A percentile compares a stretch with the other conserved stretches of the same genome.
Evolutionary conservation across 192 early-diverging fungal species (phyloP).

Genomic region (Chytriomyces confervae): DNA sequence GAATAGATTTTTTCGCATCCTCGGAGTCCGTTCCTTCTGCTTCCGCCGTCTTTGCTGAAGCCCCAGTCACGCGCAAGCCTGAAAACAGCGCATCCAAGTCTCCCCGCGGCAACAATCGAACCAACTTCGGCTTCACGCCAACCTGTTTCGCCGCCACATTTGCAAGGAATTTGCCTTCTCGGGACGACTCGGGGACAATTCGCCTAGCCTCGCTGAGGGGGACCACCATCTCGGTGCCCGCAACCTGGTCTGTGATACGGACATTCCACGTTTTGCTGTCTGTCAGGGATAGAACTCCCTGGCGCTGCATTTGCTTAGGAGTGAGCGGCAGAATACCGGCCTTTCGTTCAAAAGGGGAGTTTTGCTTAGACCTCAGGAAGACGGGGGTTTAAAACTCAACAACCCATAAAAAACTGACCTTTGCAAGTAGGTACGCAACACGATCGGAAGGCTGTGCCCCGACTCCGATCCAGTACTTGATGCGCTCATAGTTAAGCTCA

Average conservation of each 20-base stretch:
- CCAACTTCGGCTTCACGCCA: background rate
- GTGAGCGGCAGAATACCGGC: slow-evolving; percentile 65
- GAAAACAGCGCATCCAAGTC: background rate
- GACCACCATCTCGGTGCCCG: slow-evolving; percentile 28
- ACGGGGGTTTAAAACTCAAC: background rate
- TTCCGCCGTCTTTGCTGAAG: too few species aligned
- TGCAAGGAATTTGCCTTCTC: background rate
- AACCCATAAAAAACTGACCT: slow-evolving; percentile 55
- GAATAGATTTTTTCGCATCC: too few species aligned
- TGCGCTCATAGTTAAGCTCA: slow-evolving; percentile 82
- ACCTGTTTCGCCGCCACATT: background rate
- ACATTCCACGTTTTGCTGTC: slow-evolving; percentile 61
- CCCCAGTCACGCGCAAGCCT: too few species aligned
- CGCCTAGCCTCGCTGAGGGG: slow-evolving; percentile 32
- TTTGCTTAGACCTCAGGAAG: background rate
- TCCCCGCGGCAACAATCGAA: background rate
- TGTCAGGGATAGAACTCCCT: slow-evolving; percentile 44
- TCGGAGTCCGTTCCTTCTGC: too few species aligned
- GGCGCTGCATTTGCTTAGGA: slow-evolving; percentile 60
- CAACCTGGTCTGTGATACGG: slow-evolving; percentile 33
- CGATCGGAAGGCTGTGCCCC: slow-evolving; percentile 95
- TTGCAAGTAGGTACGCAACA: slow-evolving; percentile 86
- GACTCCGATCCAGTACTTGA: slow-evolving; percentile 96
- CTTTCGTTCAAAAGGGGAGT: slow-evolving; percentile 37
- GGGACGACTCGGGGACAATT: slow-evolving; percentile 6